phyloP scores from a whole-genome alignment of 2,329 filamentous ascomycete species.

The Penicillium olsonii region DNA sequence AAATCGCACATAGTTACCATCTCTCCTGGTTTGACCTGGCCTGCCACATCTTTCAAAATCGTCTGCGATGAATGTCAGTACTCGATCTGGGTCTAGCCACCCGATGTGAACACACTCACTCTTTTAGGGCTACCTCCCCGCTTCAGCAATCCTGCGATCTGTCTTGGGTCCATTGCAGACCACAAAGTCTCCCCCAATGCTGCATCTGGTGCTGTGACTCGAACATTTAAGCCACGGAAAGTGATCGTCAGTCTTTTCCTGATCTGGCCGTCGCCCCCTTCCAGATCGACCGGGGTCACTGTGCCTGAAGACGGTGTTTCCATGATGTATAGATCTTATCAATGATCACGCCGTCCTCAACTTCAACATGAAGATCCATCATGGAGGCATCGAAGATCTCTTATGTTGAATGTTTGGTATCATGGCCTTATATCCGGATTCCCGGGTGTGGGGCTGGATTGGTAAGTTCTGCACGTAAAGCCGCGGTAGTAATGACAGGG shows the following conservation, averaged over 20 bases:
- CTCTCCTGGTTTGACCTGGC: conserved; percentile 46
- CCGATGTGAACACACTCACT: conserved; percentile 18
- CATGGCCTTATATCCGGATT: conserved; percentile 22
- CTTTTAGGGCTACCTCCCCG: conserved; percentile 27
- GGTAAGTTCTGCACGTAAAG: background rate
- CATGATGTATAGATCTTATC: conserved; percentile 17
- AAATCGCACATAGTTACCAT: conserved; percentile 39
- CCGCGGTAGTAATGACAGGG: background rate
- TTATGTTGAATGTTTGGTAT: conserved; percentile 13
- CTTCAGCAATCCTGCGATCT: conserved; percentile 24
- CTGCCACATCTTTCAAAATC: conserved; percentile 41
- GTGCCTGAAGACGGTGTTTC: conserved; percentile 32
- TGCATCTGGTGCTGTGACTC: conserved; percentile 38
- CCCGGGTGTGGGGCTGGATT: conserved; percentile 10
- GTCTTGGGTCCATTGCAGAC: conserved; percentile 36
- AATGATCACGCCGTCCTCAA: no score
- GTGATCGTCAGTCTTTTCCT: conserved; percentile 39
- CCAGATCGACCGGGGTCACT: conserved; percentile 26
- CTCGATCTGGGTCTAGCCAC: background rate
- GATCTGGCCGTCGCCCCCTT: conserved; percentile 19
- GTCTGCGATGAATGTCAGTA: conserved; percentile 28
- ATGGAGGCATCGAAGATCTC: background rate
- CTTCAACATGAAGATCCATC: background rate
- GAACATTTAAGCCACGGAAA: conserved; percentile 37
- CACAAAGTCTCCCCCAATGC: conserved; percentile 37